Evolutionary conservation across 1,139 yeast species (phyloP), one percentile per base, ranked within the genome.

Genomic region (Lodderomyces parapsilosis): DNA sequence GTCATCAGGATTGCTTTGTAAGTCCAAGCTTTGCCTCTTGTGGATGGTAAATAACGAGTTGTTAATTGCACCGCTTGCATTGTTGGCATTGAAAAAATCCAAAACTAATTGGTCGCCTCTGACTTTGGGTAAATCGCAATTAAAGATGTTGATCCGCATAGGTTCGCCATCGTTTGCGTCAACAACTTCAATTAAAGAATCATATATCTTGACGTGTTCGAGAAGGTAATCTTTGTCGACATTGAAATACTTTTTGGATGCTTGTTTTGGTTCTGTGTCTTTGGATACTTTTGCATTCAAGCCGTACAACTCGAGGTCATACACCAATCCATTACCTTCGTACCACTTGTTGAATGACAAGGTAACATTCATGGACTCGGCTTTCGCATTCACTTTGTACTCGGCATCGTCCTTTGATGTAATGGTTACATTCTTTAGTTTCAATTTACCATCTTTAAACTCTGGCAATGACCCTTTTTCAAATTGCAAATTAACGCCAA

Each of bases 1-100:
- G 25, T 64, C 64, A 27, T 64, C 63, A 39, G 63, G 65, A 35
- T 53, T 53, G 35, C 49, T 51, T 32, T 53, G 59, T 55, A 57
- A 59, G 43, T 36, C 55, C 58, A 38, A 56, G 48, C 49, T 58
- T 50, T 70, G 77, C 45, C 70, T 68, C 47, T 83, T 83, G 53
- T 85, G 93, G 18, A 86, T 74, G 2, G 89, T 83, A 62, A 85
- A 85, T 66, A 86, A 69, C 0, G 93, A 80, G 46, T 84, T 84
- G 54, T 85, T 84, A 11, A 85, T 71, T 1, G 90, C 79, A 0
- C 94, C 94, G 14, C 85, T 80, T 23, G 83, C 82, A 43, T 83
- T 80, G 46, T 74, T 74, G 13, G 90, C 87, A 57, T 81, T 81
- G 63, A 86, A 76, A 45, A 85, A 74, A 59, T 85, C 93, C 44